Conservation (phyloP, 2,329 filamentous ascomycete genomes). For the Pseudogymnoascus sp. region DNA sequence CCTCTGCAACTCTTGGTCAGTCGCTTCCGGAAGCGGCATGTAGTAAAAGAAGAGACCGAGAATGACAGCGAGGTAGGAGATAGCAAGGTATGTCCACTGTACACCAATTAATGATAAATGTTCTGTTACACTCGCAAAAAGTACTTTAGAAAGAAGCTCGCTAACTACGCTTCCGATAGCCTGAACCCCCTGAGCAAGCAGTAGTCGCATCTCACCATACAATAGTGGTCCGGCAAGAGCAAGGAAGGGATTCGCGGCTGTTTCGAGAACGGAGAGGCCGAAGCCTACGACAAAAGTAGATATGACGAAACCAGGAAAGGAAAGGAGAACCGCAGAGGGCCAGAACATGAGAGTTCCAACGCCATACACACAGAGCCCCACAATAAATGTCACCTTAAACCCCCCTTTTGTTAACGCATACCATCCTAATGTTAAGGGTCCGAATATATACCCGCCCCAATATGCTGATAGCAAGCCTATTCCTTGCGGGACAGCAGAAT, state of each 20-base stretch:
- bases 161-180: conserved; percentile 66
- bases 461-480: conserved; percentile 65
- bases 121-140: conserved; percentile 62
- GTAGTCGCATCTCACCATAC: conserved; percentile 67
- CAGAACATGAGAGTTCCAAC: conserved; percentile 73
- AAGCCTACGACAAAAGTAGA: conserved; percentile 68
- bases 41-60: conserved; percentile 61
- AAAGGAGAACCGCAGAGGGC: conserved; percentile 66
- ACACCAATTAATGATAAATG: conserved; percentile 46
- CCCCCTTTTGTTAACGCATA: conserved; percentile 63
- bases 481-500: conserved; percentile 49
- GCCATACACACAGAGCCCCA: conserved; percentile 65
- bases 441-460: conserved; percentile 63
- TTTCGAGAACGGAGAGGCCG: conserved; percentile 68
- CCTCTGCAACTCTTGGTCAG: conserved; percentile 31
- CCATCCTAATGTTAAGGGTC: conserved; percentile 58
- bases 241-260: conserved; percentile 68
- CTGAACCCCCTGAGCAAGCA: conserved; percentile 68
- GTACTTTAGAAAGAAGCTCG: conserved; percentile 64
- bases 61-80: conserved; percentile 62
- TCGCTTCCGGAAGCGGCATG: conserved; percentile 53
- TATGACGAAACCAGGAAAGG: conserved; percentile 72
- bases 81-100: conserved; percentile 74
- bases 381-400: conserved; percentile 69
- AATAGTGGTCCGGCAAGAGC: conserved; percentile 64